phyloP scores from a whole-genome alignment of 768 basidiomycete species.

The Xerocomellus dryophilus region DNA sequence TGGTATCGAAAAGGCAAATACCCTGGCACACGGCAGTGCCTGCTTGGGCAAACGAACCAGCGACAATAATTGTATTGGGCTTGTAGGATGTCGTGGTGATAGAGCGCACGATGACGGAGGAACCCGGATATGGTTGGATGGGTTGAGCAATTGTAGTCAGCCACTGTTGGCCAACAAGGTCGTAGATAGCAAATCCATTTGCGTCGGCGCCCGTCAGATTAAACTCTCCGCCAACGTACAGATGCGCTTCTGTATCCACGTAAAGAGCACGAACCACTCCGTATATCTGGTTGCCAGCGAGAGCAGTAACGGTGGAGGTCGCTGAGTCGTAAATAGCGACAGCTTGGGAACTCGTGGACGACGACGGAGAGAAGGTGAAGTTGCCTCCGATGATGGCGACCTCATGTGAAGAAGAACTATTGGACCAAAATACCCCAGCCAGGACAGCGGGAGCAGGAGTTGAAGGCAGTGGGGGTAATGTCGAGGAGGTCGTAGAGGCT shows the following conservation, averaged over 20 bases:
- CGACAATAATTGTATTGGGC: slow-evolving; percentile 67
- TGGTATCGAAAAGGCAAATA: slow-evolving; percentile 73
- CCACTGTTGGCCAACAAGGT: slow-evolving; percentile 67
- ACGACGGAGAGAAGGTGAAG: slow-evolving; percentile 59
- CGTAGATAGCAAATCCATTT: slow-evolving; percentile 78
- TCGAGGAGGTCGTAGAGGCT: slow-evolving; percentile 39
- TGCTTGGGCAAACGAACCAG: slow-evolving; percentile 82
- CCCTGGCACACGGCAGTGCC: slow-evolving; percentile 72
- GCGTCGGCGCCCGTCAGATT: slow-evolving; percentile 52
- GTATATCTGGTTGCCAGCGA: slow-evolving; percentile 60
- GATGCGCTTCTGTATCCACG: slow-evolving; percentile 55
- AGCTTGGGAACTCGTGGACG: slow-evolving; percentile 44
- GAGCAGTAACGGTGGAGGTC: slow-evolving; percentile 45
- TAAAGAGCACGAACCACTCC: slow-evolving; percentile 78
- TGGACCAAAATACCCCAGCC: slow-evolving; percentile 88
- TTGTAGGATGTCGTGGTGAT: slow-evolving; percentile 62
- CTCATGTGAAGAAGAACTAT: slow-evolving; percentile 60
- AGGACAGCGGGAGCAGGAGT: slow-evolving; percentile 77
- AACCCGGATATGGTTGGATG: slow-evolving; percentile 53
- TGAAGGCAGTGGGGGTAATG: slow-evolving; percentile 55
- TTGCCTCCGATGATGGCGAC: slow-evolving; percentile 86
- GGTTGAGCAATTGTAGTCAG: slow-evolving; percentile 53
- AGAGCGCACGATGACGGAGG: slow-evolving; percentile 64
- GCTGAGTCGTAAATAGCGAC: slow-evolving; percentile 70
- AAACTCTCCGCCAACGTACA: slow-evolving; percentile 88